A percentile compares a stretch with the other conserved stretches of the same genome.
phyloP scores from a whole-genome alignment of 2,329 filamentous ascomycete genomes.

The Fusarium fujikuroi region DNA sequence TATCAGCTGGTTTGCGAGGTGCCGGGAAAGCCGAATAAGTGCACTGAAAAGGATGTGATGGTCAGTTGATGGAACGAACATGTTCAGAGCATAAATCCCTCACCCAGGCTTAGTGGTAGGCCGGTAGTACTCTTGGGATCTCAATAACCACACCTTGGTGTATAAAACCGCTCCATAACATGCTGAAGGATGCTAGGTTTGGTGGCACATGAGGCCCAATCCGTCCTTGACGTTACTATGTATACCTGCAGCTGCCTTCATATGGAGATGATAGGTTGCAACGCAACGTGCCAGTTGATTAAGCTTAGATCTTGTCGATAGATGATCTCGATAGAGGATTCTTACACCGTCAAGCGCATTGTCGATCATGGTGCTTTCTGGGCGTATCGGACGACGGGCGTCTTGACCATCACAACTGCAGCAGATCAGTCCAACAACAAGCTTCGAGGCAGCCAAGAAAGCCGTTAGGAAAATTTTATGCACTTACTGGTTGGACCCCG shows the following conservation, averaged over 20 bases:
- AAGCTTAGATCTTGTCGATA: neutral
- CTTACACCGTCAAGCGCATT: accelerated
- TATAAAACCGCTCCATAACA: neutral
- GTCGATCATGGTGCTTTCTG: neutral
- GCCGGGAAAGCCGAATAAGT: conserved; percentile 7
- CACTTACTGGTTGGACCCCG: too few species aligned
- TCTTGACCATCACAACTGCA: neutral
- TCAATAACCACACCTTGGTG: neutral
- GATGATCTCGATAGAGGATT: neutral
- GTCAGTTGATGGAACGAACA: neutral
- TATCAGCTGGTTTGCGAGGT: conserved; percentile 5
- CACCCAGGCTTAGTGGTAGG: too few species aligned
- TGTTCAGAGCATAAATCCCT: too few species aligned
- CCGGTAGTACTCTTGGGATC: too few species aligned
- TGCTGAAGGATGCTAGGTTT: neutral
- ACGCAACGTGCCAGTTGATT: neutral
- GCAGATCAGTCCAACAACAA: neutral
- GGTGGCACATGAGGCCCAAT: neutral
- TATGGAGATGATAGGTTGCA: neutral
- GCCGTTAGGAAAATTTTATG: too few species aligned
- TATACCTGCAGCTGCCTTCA: neutral
- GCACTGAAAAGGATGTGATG: conserved; percentile 6
- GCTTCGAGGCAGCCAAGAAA: neutral
- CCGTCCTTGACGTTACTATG: neutral
- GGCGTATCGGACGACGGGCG: accelerated